Evolutionary conservation across 345 rosid species (phyloP).

Genomic region (Excoecaria cochinchinensis): DNA sequence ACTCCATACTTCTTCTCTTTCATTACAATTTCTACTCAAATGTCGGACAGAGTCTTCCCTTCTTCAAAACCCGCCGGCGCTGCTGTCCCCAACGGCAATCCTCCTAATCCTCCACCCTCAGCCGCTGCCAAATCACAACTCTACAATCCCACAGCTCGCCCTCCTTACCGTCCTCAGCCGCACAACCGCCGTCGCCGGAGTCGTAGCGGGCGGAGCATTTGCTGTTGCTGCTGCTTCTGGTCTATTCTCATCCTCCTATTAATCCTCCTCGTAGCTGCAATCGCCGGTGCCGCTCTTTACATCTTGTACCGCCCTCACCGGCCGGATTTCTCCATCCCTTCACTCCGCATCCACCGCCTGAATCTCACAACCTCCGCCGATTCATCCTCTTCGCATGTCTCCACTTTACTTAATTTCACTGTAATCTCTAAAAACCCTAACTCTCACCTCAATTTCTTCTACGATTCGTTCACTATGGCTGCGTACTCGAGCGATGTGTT

Average conservation of each 20-base stretch:
- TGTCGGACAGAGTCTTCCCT: constrained; percentile 75
- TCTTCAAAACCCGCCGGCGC: constrained; percentile 48
- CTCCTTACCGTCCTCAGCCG: constrained; percentile 60
- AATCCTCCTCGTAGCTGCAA: constrained; percentile 58
- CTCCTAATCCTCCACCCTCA: constrained; percentile 14
- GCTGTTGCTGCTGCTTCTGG: constrained; percentile 96
- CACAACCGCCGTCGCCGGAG: constrained; percentile 47
- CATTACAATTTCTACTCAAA: background rate
- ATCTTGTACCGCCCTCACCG: constrained; percentile 77
- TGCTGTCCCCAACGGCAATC: constrained; percentile 18
- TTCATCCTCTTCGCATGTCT: constrained; percentile 60
- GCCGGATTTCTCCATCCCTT: constrained; percentile 64
- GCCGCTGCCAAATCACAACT: constrained; percentile 43
- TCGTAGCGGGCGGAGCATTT: constrained; percentile 56
- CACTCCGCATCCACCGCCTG: constrained; percentile 65
- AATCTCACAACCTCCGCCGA: constrained; percentile 69
- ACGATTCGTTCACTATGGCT: constrained; percentile 56
- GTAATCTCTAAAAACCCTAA: constrained; percentile 72
- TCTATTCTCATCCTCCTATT: constrained; percentile 54
- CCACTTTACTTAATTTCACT: constrained; percentile 78
- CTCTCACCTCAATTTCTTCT: constrained; percentile 62
- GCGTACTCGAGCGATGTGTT: constrained; percentile 42
- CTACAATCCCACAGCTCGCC: constrained; percentile 61
- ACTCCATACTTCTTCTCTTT: background rate
- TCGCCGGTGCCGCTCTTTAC: constrained; percentile 71